These are phyloP conservation scores for Sporothrix mexicana DNA, from an alignment of 2,329 filamentous ascomycete species.

Conservation along the genomic window DNA sequence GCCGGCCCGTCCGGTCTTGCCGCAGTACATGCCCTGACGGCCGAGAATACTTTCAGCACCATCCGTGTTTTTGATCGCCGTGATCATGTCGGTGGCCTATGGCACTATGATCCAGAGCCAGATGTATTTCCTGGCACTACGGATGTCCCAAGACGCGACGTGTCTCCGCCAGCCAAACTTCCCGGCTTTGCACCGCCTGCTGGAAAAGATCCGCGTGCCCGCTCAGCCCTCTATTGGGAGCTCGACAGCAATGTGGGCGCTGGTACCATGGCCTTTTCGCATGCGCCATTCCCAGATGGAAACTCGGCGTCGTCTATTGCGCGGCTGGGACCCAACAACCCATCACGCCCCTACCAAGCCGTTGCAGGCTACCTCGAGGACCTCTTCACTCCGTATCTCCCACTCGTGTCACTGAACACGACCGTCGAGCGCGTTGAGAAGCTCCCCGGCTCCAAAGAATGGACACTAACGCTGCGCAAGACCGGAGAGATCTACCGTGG, in stretches of 20 bases:
- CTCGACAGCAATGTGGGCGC: conserved; percentile 32
- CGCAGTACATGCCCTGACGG: conserved; percentile 9
- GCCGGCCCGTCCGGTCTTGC: conserved; percentile 29
- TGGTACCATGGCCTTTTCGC: conserved; percentile 27
- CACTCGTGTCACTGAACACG: conserved; percentile 56
- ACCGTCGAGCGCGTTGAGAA: conserved; percentile 62
- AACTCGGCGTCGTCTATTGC: conserved; percentile 18
- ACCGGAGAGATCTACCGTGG: background rate
- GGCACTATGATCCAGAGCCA: conserved; percentile 26
- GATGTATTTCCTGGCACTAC: conserved; percentile 16
- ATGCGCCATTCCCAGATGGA: conserved; percentile 19
- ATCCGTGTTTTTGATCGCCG: conserved; percentile 34
- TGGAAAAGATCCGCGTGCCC: conserved; percentile 10
- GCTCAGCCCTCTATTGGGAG: conserved; percentile 26
- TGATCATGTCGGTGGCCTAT: conserved; percentile 25
- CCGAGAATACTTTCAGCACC: conserved; percentile 25
- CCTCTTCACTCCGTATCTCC: conserved; percentile 49
- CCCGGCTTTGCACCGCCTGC: conserved; percentile 7
- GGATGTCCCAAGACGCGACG: background rate
- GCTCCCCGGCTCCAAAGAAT: conserved; percentile 47
- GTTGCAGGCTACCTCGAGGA: conserved; percentile 60
- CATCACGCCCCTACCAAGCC: conserved; percentile 65
- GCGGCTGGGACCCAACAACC: conserved; percentile 57
- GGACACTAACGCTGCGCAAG: conserved; percentile 57
- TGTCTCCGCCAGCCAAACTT: background rate